Evolutionary conservation across 306 rosid genomes (phyloP).

Genomic region (Echinosophora koreensis): DNA sequence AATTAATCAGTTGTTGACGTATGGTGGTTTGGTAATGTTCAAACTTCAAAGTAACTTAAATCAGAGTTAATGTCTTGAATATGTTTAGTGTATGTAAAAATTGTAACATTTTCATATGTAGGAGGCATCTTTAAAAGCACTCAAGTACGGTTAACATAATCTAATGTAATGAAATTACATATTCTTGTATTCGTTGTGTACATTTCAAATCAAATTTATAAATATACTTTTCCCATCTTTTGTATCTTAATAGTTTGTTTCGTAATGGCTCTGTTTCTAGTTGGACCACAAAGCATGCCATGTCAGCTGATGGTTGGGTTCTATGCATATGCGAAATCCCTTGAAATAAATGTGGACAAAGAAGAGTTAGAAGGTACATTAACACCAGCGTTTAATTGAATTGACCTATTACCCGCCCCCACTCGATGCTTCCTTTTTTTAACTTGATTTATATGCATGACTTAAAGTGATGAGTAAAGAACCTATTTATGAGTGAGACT

Average conservation of each 20-base stretch:
- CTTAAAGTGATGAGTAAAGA: constrained; percentile 20
- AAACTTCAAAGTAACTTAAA: constrained; percentile 22
- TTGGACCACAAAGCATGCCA: constrained; percentile 89
- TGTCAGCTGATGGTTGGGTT: constrained; percentile 99
- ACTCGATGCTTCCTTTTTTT: not conserved
- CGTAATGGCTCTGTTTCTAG: constrained; percentile 59
- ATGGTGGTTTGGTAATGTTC: constrained; percentile 17
- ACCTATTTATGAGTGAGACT: not conserved
- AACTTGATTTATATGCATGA: constrained; percentile 24
- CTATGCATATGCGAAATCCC: constrained; percentile 87
- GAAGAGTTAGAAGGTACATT: constrained; percentile 85
- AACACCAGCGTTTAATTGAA: not conserved
- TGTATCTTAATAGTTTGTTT: constrained; percentile 33
- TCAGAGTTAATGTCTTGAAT: constrained; percentile 16
- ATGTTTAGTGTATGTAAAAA: constrained; percentile 13
- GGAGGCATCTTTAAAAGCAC: constrained; percentile 4
- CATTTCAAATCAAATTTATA: constrained; percentile 13
- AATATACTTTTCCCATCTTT: not conserved
- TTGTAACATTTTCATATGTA: not conserved
- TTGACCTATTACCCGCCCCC: not conserved
- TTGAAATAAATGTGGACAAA: constrained; percentile 81
- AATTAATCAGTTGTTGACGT: not conserved
- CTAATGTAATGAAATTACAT: not conserved
- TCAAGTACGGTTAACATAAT: constrained; percentile 23
- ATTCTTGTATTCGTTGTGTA: not conserved